A percentile compares a stretch with the other conserved stretches of the same genome.
These are phyloP conservation scores for Wallacemonas sp. DNA, from an alignment of 208 protist species.

Conservation along the genomic window DNA sequence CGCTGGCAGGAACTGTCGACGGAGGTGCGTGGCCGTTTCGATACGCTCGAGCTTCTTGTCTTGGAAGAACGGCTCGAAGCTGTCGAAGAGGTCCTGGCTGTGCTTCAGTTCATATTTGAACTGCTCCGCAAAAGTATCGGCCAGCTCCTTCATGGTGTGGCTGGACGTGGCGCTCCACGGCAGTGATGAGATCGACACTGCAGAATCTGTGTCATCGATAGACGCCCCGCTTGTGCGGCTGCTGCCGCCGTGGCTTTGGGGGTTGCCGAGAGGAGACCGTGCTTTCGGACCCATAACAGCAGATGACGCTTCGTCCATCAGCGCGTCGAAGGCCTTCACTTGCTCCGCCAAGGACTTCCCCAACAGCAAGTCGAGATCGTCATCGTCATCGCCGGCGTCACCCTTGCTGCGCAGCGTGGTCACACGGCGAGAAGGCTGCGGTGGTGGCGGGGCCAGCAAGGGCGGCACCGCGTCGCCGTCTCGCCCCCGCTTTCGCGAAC, in stretches of 20 bases:
- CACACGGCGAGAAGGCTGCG: not conserved
- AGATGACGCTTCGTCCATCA: constrained; percentile 5
- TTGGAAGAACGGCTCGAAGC: constrained; percentile 80
- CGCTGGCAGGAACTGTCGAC: constrained; percentile 41
- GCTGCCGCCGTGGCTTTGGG: not conserved
- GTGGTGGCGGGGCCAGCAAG: no score
- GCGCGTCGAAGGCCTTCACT: constrained; percentile 31
- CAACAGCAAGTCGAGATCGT: constrained; percentile 76
- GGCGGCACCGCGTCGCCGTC: not conserved
- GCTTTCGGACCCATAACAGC: no score
- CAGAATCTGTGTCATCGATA: not conserved
- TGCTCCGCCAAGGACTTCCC: constrained; percentile 51
- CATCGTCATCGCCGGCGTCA: constrained; percentile 49
- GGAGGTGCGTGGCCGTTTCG: constrained; percentile 12
- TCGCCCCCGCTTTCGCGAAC: constrained; percentile 10
- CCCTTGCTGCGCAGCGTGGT: not conserved
- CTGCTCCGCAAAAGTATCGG: constrained; percentile 59
- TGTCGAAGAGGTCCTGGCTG: constrained; percentile 37
- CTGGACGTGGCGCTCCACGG: constrained; percentile 54
- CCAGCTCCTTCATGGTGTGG: constrained; percentile 25
- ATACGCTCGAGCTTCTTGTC: constrained; percentile 53
- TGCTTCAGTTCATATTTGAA: constrained; percentile 62
- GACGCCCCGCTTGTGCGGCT: not conserved
- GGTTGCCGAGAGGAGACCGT: not conserved
- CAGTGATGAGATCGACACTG: constrained; percentile 37